Evolutionary conservation across 2,329 filamentous ascomycete species (phyloP).

Genomic region (Hypomyces perniciosus): DNA sequence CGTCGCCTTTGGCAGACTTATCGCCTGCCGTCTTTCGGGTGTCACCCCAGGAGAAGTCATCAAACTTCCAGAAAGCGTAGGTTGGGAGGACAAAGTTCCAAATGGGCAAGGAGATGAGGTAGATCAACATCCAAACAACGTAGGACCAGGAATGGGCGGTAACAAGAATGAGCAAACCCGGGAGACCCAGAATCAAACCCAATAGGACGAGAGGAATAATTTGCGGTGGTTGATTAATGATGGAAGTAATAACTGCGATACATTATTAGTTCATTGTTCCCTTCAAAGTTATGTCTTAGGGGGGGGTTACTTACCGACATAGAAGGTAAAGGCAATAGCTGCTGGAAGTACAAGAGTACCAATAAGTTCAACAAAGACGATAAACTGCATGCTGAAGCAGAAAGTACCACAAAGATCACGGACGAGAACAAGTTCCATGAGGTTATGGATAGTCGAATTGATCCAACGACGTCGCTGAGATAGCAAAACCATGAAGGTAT

Average conservation of each 20-base stretch:
- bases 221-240: conserved; percentile 69
- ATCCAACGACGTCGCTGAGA: conserved; percentile 98
- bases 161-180: conserved; percentile 82
- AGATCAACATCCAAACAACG: conserved; percentile 94
- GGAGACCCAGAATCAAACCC: conserved; percentile 85
- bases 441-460: conserved; percentile 97
- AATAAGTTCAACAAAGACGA: conserved; percentile 90
- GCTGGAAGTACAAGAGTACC: conserved; percentile 93
- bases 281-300: not conserved
- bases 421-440: conserved; percentile 95
- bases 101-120: conserved; percentile 83
- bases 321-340: conserved; percentile 94
- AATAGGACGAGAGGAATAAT: conserved; percentile 87
- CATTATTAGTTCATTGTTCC: not conserved
- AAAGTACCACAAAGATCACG: conserved; percentile 96
- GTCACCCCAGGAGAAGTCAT: conserved; percentile 99
- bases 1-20: conserved; percentile 77
- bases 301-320: conserved; percentile 65
- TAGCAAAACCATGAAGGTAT: conserved; percentile 83
- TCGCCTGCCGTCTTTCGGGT: conserved; percentile 93
- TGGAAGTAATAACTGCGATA: conserved; percentile 70
- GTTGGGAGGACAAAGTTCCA: conserved; percentile 96
- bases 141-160: conserved; percentile 93
- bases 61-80: conserved; percentile 99
- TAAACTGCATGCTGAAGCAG: conserved; percentile 99